Base-by-base conservation (phyloP, 148 eudicot genomes). In the Pharnaceum exiguum region DNA sequence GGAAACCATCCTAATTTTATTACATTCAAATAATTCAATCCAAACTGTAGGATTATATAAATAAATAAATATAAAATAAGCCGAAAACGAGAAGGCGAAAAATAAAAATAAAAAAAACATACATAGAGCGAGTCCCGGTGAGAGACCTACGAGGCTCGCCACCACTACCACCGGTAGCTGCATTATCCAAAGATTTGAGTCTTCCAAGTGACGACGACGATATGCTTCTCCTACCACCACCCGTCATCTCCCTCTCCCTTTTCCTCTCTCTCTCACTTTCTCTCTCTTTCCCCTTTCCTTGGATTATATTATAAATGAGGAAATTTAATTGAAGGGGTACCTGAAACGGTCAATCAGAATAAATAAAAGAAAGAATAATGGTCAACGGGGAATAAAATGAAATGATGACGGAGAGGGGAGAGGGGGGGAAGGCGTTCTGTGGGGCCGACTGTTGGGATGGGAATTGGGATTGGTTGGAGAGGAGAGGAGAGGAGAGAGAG, bases 81-180 rank as follows among this genome's bases (percentile, higher is more conserved):
- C 16, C 7, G 29, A 12, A 26, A 5, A 17, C 6, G 10, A 2
- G 19, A 40, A 43, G 0, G 35, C 1, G 27, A 22, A 7, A 4
- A 3, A 17, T 24, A 27, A 5, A 61, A 10, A 69, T 17, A 27
- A 7, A 29, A 7, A 21, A n/a, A 63, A 30, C 85, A 53, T 79
- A 85, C 96, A 80, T 59, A 21, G 93, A 66, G 55, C 91, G 84
- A 43, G 81, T 52, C 30, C 81, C 37, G 3, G 77, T 19, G 9
- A 74, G 25, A 12, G 87, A 65, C 58, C 66, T 82, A 37, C 80
- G 71, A 13, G n/a, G n/a, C n/a, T n/a, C n/a, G n/a, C n/a, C n/a
- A n/a, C 51, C 36, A 1, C 61, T 27, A 17, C 49, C 79, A 12
- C 58, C 57, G 36, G 64, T 63, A 3, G 67, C 73, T 48, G 72